These are phyloP conservation scores for Phaeoacremonium minimum DNA, from an alignment of 2,329 filamentous ascomycete genomes.

Conservation along the genomic window DNA sequence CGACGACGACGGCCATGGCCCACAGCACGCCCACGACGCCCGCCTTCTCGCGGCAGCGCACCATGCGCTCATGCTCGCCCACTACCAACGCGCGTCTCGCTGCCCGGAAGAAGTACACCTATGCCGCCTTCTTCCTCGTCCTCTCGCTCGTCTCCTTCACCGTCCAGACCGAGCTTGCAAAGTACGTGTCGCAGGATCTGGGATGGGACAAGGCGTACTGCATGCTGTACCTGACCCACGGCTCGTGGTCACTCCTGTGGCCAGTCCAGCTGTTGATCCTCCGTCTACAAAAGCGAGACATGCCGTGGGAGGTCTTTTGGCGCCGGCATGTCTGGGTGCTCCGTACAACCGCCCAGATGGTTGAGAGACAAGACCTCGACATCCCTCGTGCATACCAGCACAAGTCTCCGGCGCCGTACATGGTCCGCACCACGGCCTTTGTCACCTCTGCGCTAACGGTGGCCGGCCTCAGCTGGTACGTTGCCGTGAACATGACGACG, in stretches of 20 bases:
- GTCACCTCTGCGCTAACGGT: constrained; percentile 84
- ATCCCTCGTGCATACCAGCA: constrained; percentile 42
- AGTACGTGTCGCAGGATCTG: constrained; percentile 88
- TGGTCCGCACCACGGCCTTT: constrained; percentile 73
- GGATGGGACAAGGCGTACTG: constrained; percentile 99
- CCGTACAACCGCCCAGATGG: constrained; percentile 67
- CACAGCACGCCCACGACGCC: constrained; percentile 25
- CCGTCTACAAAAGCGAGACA: constrained; percentile 70
- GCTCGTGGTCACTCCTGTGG: constrained; percentile 89
- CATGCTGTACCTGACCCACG: constrained; percentile 97
- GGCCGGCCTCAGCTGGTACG: constrained; percentile 90
- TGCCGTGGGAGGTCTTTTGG: constrained; percentile 86
- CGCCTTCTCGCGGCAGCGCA: constrained; percentile 52
- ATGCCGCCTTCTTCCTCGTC: constrained; percentile 78
- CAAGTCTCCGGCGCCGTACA: constrained; percentile 56
- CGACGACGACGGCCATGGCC: too few species aligned
- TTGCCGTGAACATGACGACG: constrained; percentile 89
- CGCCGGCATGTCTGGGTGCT: constrained; percentile 51
- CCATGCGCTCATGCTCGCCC: constrained; percentile 76
- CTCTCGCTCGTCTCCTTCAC: constrained; percentile 85
- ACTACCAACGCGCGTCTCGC: constrained; percentile 57
- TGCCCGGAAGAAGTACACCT: constrained; percentile 78
- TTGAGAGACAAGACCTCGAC: constrained; percentile 72
- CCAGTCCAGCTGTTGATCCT: constrained; percentile 77
- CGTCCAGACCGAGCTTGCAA: constrained; percentile 90